Base-by-base conservation (phyloP, 495 filamentous ascomycete genomes). In the Daldinia childiae region DNA sequence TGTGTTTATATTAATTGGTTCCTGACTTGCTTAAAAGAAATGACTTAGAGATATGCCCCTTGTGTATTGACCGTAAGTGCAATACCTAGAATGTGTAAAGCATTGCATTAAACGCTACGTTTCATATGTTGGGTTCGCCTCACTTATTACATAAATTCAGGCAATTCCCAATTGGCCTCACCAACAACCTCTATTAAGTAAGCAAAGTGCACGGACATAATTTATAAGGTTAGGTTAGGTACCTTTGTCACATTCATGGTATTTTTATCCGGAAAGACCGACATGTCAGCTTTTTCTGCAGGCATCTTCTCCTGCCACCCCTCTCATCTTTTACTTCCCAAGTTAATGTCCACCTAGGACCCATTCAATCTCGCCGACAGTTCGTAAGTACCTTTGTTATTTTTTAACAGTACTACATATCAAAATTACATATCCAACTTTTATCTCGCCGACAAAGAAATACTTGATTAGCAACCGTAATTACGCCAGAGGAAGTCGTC, bases 221-320 rank as follows among this genome's bases (percentile, higher is more conserved):
- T 19, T 45, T 1, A n/a, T 7, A 0, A 6, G 24, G 9, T 8
- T n/a, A 54, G 50, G 15, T 54, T 27, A 27, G 5, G 26, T 27
- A 54, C 50, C 50, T 30, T 30, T n/a, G 26, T 11, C 8, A 54
- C 26, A n/a, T 12, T 29, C 14, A 30, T 45, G 39, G 3, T 48
- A n/a, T 14, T 66, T 68, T 72, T 69, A 30, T 62, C 66, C 66
- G 48, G 17, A 29, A 24, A 8, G 14, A 4, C 70, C 70, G 65
- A 43, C 15, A 34, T 54, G 27, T 30, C 50, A 57, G 54, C 54
- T 57, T 70, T 73, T 73, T 70, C 58, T 66, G 56, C 64, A 60
- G 45, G 56, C 60, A 54, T 38, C 41, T 17, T 62, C 41, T 62
- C 57, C 71, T 61, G 62, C 71, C 66, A 59, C 65, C 66, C 67